These are phyloP conservation scores for Cavenderia fasciculata DNA, from an alignment of 78 protist species.

Conservation along the genomic window DNA sequence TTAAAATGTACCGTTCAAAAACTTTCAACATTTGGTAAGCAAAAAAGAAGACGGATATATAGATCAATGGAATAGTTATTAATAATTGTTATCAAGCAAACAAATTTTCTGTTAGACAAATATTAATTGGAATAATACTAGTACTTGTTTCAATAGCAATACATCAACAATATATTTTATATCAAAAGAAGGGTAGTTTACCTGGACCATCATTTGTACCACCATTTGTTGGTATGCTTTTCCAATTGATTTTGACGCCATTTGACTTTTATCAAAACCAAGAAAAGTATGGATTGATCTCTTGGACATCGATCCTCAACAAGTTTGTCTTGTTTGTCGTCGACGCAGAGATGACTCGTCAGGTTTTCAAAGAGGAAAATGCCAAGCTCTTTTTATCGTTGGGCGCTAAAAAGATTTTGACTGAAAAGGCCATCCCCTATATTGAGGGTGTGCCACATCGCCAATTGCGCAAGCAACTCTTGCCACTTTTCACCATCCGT, in stretches of 20 bases:
- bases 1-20: neutral
- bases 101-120: constrained; percentile 57
- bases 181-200: constrained; percentile 40
- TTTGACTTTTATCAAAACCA: constrained; percentile 68
- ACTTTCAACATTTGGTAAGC: constrained; percentile 5
- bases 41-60: neutral
- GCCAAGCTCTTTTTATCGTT: constrained; percentile 63
- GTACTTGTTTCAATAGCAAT: constrained; percentile 42
- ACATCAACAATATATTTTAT: constrained; percentile 48
- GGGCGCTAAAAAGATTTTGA: constrained; percentile 68
- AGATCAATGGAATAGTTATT: neutral
- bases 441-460: constrained; percentile 75
- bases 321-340: constrained; percentile 66
- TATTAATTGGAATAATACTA: constrained; percentile 56
- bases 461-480: constrained; percentile 72
- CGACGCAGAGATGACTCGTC: constrained; percentile 73
- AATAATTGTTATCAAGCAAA: neutral
- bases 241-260: constrained; percentile 79
- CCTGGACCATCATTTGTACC: constrained; percentile 83
- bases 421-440: constrained; percentile 78
- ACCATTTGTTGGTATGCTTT: constrained; percentile 82
- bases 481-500: constrained; percentile 81
- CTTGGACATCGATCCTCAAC: constrained; percentile 72
- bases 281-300: constrained; percentile 74
- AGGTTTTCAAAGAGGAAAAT: constrained; percentile 70